These are phyloP conservation scores for Omphalea diandra DNA, from an alignment of 441 rosid species.

Conservation along the genomic window DNA sequence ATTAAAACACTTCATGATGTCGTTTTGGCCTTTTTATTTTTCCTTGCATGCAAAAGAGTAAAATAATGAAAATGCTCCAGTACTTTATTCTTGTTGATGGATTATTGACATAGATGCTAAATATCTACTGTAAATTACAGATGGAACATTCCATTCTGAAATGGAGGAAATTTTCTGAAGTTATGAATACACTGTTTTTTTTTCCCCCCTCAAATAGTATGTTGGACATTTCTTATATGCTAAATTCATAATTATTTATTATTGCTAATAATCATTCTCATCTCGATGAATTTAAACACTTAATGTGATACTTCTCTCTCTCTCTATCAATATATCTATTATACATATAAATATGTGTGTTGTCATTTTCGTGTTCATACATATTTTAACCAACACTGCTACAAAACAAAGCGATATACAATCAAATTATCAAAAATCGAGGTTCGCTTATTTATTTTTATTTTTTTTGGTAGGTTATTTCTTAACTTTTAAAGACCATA, in stretches of 20 bases:
- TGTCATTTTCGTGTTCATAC: neutral
- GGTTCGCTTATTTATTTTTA: neutral
- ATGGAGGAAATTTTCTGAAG: neutral
- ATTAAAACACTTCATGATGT: too few species aligned
- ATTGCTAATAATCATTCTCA: neutral
- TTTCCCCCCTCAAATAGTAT: too few species aligned
- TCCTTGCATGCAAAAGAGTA: too few species aligned
- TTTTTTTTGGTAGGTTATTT: neutral
- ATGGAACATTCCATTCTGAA: too few species aligned
- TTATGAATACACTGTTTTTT: neutral
- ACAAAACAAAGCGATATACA: neutral
- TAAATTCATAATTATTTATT: neutral
- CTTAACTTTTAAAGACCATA: neutral
- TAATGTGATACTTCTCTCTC: too few species aligned
- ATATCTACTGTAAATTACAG: too few species aligned
- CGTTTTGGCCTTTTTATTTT: too few species aligned
- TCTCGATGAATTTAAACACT: neutral
- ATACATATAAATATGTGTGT: too few species aligned
- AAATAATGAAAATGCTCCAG: too few species aligned
- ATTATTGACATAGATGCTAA: too few species aligned
- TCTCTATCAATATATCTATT: too few species aligned
- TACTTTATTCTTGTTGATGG: too few species aligned
- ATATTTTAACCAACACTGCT: neutral
- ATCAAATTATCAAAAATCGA: neutral
- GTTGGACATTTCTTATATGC: neutral